Percentiles rank a stretch among this genome's conserved stretches.
Conservation (phyloP, 1,139 yeast species). For the Yamadazyma triangularis region DNA sequence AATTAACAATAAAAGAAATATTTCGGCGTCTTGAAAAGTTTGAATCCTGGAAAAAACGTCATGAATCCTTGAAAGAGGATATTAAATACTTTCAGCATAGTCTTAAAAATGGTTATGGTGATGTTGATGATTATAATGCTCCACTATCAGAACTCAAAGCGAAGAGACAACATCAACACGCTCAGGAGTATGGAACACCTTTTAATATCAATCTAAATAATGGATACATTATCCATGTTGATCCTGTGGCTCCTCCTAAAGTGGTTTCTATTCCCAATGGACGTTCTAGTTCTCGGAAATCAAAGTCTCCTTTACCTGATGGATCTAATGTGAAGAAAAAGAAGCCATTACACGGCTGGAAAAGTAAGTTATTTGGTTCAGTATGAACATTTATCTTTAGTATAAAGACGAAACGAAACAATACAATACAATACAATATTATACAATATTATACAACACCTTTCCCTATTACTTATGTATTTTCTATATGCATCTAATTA, state of each 20-base stretch:
- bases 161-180: constrained; percentile 17
- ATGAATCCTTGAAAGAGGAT: constrained; percentile 22
- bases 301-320: too few species aligned
- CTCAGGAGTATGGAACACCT: constrained; percentile 18
- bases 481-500: constrained; percentile 4
- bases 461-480: not conserved
- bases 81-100: constrained; percentile 17
- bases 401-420: too few species aligned
- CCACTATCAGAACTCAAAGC: constrained; percentile 16
- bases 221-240: constrained; percentile 26
- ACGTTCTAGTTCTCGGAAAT: too few species aligned
- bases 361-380: too few species aligned
- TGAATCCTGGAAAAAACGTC: constrained; percentile 38
- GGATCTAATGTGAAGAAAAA: constrained; percentile 1
- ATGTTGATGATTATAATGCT: constrained; percentile 16
- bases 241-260: constrained; percentile 27
- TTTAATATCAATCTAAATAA: constrained; percentile 24
- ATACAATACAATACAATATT: too few species aligned
- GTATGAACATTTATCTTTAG: too few species aligned
- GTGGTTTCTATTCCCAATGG: too few species aligned
- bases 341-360: too few species aligned
- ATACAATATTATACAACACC: not conserved
- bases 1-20: constrained; percentile 50
- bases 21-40: constrained; percentile 42
- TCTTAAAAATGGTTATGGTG: constrained; percentile 8